A percentile compares a stretch with the other conserved stretches of the same genome.
Conservation (phyloP, 2,329 filamentous ascomycete genomes). For the Sphaerulina populicola region DNA sequence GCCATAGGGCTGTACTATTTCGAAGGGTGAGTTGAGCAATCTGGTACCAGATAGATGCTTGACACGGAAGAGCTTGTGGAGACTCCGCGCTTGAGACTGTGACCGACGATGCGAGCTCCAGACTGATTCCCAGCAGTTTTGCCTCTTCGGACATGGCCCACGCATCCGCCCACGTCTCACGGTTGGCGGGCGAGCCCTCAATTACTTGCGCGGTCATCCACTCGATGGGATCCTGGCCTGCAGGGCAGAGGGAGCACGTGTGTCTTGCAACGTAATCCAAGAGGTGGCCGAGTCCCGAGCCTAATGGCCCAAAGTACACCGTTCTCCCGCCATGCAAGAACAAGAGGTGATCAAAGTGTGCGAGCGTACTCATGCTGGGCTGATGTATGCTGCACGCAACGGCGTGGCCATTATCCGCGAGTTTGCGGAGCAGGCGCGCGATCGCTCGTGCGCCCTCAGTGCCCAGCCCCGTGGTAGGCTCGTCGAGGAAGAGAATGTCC, state of each 20-base stretch:
- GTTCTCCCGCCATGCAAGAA: constrained; percentile 68
- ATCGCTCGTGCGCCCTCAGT: constrained; percentile 68
- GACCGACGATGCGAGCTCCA: no score
- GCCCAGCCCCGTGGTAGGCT: constrained; percentile 68
- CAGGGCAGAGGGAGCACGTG: constrained; percentile 43
- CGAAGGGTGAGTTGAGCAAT: constrained; percentile 34
- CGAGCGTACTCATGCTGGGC: constrained; percentile 75
- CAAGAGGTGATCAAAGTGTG: constrained; percentile 77
- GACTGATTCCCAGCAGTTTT: no score
- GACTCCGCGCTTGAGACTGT: no score
- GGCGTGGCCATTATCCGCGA: constrained; percentile 71
- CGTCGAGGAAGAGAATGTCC: constrained; percentile 67
- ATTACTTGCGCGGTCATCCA: constrained; percentile 51
- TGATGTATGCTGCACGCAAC: constrained; percentile 90
- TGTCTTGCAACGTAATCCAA: no score
- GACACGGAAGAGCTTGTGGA: constrained; percentile 51
- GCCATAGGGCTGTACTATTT: constrained; percentile 52
- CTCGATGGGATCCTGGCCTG: constrained; percentile 65
- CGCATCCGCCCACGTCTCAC: constrained; percentile 70
- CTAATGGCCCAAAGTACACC: constrained; percentile 77
- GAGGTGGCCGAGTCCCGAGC: constrained; percentile 59
- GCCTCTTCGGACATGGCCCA: constrained; percentile 64
- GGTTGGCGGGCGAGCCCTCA: constrained; percentile 58
- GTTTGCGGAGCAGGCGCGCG: constrained; percentile 67
- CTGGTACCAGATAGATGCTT: constrained; percentile 71